Evolutionary conservation across 148 eudicot species (phyloP).

Genomic region (Spergularia marina): DNA sequence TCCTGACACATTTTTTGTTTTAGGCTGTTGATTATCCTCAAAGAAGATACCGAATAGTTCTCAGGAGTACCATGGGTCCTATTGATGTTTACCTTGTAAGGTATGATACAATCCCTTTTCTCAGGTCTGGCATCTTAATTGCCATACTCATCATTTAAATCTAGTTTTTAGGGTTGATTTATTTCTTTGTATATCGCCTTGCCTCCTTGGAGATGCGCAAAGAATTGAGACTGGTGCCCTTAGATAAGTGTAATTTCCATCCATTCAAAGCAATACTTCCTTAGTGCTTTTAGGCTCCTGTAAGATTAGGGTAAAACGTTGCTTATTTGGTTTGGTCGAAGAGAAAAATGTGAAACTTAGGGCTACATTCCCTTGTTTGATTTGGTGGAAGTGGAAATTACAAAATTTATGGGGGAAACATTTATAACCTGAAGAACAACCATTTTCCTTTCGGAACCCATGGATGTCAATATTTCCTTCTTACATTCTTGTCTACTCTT

Average conservation of each 20-base stretch:
- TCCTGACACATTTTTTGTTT: slow-evolving; percentile 22
- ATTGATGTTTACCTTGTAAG: slow-evolving; percentile 97
- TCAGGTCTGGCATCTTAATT: neutral
- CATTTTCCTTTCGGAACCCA: too few species aligned
- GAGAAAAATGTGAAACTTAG: too few species aligned
- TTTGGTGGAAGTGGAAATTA: too few species aligned
- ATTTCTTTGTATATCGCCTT: neutral
- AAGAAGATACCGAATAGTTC: slow-evolving; percentile 86
- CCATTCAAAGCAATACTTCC: neutral
- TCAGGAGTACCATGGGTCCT: slow-evolving; percentile 98
- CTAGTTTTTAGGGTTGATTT: neutral
- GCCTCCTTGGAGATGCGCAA: too few species aligned
- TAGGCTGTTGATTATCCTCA: slow-evolving; percentile 87
- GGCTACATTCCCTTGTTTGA: too few species aligned
- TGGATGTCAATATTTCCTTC: too few species aligned
- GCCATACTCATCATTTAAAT: neutral
- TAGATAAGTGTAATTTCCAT: neutral
- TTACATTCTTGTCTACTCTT: too few species aligned
- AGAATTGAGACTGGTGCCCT: too few species aligned
- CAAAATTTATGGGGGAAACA: too few species aligned
- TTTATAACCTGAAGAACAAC: too few species aligned
- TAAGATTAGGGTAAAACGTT: too few species aligned
- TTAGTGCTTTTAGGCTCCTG: neutral
- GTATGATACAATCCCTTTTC: slow-evolving; percentile 35
- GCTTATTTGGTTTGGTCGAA: too few species aligned